Conservation (phyloP, 768 basidiomycete species). For the Amanita pseudoporphyria region DNA sequence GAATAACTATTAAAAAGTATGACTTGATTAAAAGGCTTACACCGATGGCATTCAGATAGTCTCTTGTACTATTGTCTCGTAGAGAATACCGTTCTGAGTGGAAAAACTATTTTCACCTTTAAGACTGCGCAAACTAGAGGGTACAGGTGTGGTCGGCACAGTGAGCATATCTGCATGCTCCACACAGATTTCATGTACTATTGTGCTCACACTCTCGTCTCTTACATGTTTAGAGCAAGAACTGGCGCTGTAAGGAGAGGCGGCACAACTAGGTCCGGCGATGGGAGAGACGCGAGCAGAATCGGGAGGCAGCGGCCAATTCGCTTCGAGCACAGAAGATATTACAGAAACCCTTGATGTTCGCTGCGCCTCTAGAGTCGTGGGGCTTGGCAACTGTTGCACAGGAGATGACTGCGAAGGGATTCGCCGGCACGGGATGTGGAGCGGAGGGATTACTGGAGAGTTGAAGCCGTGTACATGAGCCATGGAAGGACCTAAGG, state of each 20-base stretch:
- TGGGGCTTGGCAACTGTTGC: background rate
- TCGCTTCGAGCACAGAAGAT: conserved; percentile 5
- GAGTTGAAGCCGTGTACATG: conserved; percentile 29
- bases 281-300: background rate
- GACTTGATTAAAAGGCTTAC: background rate
- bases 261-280: background rate
- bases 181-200: background rate
- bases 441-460: conserved; percentile 12
- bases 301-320: conserved; percentile 6
- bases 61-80: background rate
- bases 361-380: background rate
- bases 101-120: background rate
- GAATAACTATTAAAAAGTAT: background rate
- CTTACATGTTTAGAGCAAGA: background rate
- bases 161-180: background rate
- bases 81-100: background rate
- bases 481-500: conserved; percentile 35
- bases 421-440: background rate
- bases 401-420: background rate
- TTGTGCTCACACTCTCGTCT: background rate
- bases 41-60: background rate
- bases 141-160: background rate
- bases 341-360: background rate
- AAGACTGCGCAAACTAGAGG: background rate
- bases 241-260: background rate